Percentiles rank a stretch among this genome's conserved stretches.
Conservation (phyloP, 1,284 basidiomycete genomes). For the Malassezia pachydermatis region DNA sequence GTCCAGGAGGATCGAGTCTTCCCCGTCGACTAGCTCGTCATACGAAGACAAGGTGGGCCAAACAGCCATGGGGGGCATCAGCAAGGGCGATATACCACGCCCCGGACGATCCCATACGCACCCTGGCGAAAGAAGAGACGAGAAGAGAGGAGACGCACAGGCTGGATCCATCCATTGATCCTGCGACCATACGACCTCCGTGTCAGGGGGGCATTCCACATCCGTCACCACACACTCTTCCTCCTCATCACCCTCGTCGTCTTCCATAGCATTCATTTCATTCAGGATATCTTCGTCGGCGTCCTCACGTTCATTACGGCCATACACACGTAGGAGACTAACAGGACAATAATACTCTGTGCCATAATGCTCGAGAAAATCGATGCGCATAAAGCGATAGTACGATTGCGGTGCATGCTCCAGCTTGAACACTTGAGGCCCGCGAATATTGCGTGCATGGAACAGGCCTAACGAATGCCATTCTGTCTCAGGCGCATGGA, state of each 20-base stretch:
- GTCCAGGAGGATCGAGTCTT: no score
- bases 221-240: no score
- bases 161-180: no score
- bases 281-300: constrained; percentile 68
- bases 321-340: constrained; percentile 82
- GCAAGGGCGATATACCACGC: no score
- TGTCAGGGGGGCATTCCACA: no score
- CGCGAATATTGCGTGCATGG: constrained; percentile 74
- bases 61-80: no score
- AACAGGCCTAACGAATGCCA: constrained; percentile 60
- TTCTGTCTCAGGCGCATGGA: constrained; percentile 59
- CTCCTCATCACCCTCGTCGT: constrained; percentile 9
- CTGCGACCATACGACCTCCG: no score
- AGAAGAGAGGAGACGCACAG: no score
- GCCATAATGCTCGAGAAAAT: constrained; percentile 87
- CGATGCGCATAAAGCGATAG: constrained; percentile 75
- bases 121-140: no score
- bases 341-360: constrained; percentile 94
- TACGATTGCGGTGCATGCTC: constrained; percentile 25
- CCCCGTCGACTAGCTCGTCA: no score
- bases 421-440: constrained; percentile 64
- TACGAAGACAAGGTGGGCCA: no score
- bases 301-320: constrained; percentile 89
- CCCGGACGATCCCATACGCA: no score
- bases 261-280: constrained; percentile 49